Base-by-base conservation (phyloP, 257 asterid species). In the Solanum acaule region DNA sequence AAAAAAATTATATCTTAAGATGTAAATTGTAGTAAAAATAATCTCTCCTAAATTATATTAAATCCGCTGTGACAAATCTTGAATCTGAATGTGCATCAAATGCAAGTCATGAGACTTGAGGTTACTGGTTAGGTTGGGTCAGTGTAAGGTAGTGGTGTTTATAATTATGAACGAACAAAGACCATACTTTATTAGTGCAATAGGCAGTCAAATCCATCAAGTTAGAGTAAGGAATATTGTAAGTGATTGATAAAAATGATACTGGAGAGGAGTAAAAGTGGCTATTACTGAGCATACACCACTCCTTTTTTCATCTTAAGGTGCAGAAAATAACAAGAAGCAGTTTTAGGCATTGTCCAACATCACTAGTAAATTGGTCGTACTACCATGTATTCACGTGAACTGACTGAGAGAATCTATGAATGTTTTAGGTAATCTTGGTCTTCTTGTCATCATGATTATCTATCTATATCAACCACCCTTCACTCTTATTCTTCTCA, bases 321-420 rank as follows among this genome's bases (percentile, higher is more conserved):
- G 67, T 79, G 38, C 67, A 79, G 65, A 79, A 79, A 44, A 79
- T 37, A 12, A 86, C 83, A 83, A 88, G 78, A 73, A 75, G 38
- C 87, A 75, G 89, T 90, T 85, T 89, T 77, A 84, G 79, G 88
- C 70, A 56, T 85, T 38, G 87, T 83, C 31, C 86, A 84, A 52
- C 88, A 85, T 68, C 78, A 75, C 83, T 72, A 83, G 68, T 75
- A 89, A 87, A 88, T 73, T 87, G 63, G 88, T 78, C 89, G 91
- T 90, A 70, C 77, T 16, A 8, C 86, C n/a, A 44, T 81, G 86
- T 86, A 88, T 88, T 92, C 94, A 91, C 94, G 95, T 92, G 94
- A 92, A 81, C 79, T 72, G 37, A 87, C 59, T 46, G 27, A 46
- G 82, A 73, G 82, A 73, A 33, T 78, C 52, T 44, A 34, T 72